Conservation (phyloP, 2,329 filamentous ascomycete genomes). For the Aspergillus fischeri region DNA sequence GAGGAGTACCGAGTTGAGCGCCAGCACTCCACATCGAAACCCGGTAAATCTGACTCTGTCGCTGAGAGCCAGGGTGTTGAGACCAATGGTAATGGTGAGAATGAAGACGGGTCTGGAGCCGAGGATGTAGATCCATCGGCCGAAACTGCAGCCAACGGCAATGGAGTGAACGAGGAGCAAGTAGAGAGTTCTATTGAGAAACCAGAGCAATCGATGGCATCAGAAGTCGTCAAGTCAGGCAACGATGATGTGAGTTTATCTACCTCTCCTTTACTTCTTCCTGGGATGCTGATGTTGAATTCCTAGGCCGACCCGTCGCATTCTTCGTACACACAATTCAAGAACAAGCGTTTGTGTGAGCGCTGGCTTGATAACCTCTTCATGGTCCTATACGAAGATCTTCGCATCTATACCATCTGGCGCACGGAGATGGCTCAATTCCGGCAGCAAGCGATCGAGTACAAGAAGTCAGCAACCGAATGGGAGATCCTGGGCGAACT, state of each 20-base stretch:
- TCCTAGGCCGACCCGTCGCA: conserved; percentile 60
- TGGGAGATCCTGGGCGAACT: conserved; percentile 97
- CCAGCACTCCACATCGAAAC: conserved; percentile 28
- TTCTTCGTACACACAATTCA: conserved; percentile 79
- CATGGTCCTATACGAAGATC: conserved; percentile 97
- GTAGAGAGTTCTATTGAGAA: conserved; percentile 60
- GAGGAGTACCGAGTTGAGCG: conserved; percentile 89
- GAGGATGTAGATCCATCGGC: conserved; percentile 24
- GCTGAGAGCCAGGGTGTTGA: conserved; percentile 35
- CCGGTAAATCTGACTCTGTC: conserved; percentile 24
- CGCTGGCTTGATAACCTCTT: conserved; percentile 98
- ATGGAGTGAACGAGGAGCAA: conserved; percentile 22
- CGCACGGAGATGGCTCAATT: conserved; percentile 96
- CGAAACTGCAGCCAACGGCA: conserved; percentile 30
- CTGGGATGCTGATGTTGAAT: conserved; percentile 10
- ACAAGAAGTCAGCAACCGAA: conserved; percentile 94
- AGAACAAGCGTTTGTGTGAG: conserved; percentile 95
- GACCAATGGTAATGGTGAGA: conserved; percentile 33
- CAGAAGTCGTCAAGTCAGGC: conserved; percentile 71
- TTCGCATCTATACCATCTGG: conserved; percentile 99
- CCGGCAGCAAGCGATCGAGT: conserved; percentile 85
- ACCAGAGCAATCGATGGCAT: conserved; percentile 72
- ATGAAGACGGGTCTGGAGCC: conserved; percentile 23
- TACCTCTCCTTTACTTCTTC: not conserved
- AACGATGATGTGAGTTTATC: conserved; percentile 59